Evolutionary conservation across 2,329 filamentous ascomycete genomes (phyloP).

Genomic region (Coniella lustricola): DNA sequence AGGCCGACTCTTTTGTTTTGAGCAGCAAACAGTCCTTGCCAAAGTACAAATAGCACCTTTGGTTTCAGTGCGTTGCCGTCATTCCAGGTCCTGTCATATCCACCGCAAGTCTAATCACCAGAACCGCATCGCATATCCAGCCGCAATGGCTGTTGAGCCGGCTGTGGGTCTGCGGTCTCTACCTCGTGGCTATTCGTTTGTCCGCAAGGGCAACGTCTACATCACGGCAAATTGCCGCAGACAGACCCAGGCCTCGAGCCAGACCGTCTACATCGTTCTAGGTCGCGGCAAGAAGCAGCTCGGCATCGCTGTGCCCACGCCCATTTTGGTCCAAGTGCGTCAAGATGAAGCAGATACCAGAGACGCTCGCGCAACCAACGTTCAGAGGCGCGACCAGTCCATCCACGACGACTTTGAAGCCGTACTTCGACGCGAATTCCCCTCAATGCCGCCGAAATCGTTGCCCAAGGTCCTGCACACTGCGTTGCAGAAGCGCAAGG

Average conservation of each 20-base stretch:
- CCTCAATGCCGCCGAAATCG: slow-evolving; percentile 30
- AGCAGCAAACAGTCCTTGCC: no score
- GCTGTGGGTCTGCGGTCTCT: slow-evolving; percentile 21
- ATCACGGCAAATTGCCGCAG: slow-evolving; percentile 34
- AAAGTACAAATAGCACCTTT: no score
- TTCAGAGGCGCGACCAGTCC: slow-evolving; percentile 28
- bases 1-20: no score
- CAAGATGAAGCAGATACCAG: slow-evolving; percentile 26
- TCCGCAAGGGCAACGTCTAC: slow-evolving; percentile 36
- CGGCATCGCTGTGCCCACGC: slow-evolving; percentile 34
- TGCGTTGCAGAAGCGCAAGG: slow-evolving; percentile 37
- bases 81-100: neutral
- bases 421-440: slow-evolving; percentile 32
- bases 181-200: slow-evolving; percentile 33
- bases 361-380: slow-evolving; percentile 24
- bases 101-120: neutral
- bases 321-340: slow-evolving; percentile 24
- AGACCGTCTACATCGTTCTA: slow-evolving; percentile 31
- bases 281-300: slow-evolving; percentile 19
- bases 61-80: no score
- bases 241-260: slow-evolving; percentile 26
- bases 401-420: slow-evolving; percentile 26
- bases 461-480: slow-evolving; percentile 30
- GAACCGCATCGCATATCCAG: neutral
- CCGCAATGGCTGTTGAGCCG: slow-evolving; percentile 5